Conservation (phyloP, 2,329 filamentous ascomycete species). For the Leptographium lundbergii region DNA sequence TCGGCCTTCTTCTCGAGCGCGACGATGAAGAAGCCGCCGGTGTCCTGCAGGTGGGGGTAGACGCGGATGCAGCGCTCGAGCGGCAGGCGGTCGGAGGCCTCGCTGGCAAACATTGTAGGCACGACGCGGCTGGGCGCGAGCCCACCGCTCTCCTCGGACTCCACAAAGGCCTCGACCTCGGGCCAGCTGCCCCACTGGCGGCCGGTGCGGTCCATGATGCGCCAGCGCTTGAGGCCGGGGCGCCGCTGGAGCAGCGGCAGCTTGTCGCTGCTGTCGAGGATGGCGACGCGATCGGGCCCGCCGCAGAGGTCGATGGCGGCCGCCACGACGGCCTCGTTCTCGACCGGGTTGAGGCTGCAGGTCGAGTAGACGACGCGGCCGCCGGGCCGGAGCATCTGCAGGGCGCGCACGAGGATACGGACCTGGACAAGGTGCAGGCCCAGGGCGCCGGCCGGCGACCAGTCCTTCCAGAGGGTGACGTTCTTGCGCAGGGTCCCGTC, state of each 20-base stretch:
- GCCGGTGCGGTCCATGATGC: constrained; percentile 77
- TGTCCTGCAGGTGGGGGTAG: constrained; percentile 92
- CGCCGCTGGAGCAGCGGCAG: constrained; percentile 65
- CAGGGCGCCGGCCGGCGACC: constrained; percentile 76
- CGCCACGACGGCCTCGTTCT: constrained; percentile 87
- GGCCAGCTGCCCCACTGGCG: constrained; percentile 71
- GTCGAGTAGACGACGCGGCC: constrained; percentile 95
- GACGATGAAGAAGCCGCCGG: constrained; percentile 93
- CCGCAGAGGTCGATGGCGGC: constrained; percentile 85
- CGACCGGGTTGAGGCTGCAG: constrained; percentile 96
- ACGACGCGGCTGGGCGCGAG: constrained; percentile 54
- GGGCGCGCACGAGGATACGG: constrained; percentile 76
- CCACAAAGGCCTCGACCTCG: constrained; percentile 60
- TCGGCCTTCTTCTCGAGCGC: constrained; percentile 86
- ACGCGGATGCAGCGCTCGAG: constrained; percentile 86
- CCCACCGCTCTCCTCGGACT: constrained; percentile 42
- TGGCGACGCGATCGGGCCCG: constrained; percentile 64
- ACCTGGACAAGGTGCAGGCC: constrained; percentile 81
- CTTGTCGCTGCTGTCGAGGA: constrained; percentile 71
- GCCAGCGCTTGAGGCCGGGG: constrained; percentile 71
- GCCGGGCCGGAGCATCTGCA: constrained; percentile 93
- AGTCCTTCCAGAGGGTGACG: constrained; percentile 85
- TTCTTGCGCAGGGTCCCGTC: constrained; percentile 95
- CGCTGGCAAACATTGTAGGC: constrained; percentile 70
- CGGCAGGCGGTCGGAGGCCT: constrained; percentile 51